These are phyloP conservation scores for Blastobotrys mokoenaii DNA, from an alignment of 805 yeast genomes.

Conservation along the genomic window DNA sequence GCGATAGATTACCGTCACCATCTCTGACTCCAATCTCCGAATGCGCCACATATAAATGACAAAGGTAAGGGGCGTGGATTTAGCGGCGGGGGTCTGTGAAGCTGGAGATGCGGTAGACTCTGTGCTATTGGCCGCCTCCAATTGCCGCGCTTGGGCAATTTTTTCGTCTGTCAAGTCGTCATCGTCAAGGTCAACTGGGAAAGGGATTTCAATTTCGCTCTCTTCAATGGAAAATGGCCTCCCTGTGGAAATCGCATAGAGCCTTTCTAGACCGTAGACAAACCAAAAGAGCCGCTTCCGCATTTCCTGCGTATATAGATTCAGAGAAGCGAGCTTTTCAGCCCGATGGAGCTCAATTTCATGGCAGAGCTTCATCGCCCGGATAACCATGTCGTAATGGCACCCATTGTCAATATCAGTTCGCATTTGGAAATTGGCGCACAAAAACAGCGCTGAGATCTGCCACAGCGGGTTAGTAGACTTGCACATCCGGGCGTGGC, in stretches of 20 bases:
- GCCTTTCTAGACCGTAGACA: constrained; percentile 51
- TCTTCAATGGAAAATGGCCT: constrained; percentile 49
- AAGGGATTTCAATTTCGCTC: constrained; percentile 30
- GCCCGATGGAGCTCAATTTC: constrained; percentile 15
- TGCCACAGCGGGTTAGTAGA: constrained; percentile 36
- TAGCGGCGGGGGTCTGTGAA: constrained; percentile 6
- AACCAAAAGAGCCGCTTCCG: constrained; percentile 57
- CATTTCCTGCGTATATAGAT: constrained; percentile 26
- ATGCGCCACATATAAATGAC: constrained; percentile 50
- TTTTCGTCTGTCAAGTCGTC: constrained; percentile 12
- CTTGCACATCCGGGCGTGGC: constrained; percentile 43
- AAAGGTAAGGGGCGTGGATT: constrained; percentile 31
- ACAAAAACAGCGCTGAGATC: constrained; percentile 43
- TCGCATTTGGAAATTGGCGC: constrained; percentile 48
- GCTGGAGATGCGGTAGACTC: neutral
- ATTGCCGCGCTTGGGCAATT: constrained; percentile 6
- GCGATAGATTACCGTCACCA: constrained; percentile 43
- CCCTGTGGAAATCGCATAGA: constrained; percentile 54
- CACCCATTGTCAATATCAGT: constrained; percentile 53
- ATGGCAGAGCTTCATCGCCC: constrained; percentile 41
- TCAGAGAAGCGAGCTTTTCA: constrained; percentile 15
- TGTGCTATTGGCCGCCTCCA: neutral
- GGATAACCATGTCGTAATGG: constrained; percentile 44
- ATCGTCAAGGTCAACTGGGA: constrained; percentile 17
- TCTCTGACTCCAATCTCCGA: constrained; percentile 51